These are phyloP conservation scores for Paramecium sonneborni DNA, from an alignment of 73 alveolate species.

Conservation along the genomic window DNA sequence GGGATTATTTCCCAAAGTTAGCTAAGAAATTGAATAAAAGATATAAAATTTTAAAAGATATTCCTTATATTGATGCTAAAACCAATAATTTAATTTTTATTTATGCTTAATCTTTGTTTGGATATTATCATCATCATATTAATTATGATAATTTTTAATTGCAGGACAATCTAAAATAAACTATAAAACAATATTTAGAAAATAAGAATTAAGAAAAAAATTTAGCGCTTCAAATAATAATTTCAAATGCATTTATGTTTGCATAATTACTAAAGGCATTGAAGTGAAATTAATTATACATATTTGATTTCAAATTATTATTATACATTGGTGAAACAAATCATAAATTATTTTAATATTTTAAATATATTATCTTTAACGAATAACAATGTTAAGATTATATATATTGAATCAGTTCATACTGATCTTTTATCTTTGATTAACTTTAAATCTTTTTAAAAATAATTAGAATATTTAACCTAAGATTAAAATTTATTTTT, in stretches of 20 bases:
- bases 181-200: background rate
- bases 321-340: too few species aligned
- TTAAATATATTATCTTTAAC: too few species aligned
- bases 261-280: background rate
- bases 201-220: background rate
- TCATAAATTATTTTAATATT: too few species aligned
- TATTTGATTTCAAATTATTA: background rate
- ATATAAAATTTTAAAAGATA: background rate
- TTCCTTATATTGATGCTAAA: background rate
- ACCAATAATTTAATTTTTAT: background rate
- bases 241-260: background rate
- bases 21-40: slow-evolving; percentile 34
- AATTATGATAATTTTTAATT: background rate
- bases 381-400: too few species aligned
- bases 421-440: too few species aligned
- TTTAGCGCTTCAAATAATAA: background rate
- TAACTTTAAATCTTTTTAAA: too few species aligned
- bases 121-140: slow-evolving; percentile 10
- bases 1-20: slow-evolving; percentile 23
- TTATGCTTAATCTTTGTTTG: slow-evolving; percentile 4
- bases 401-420: too few species aligned
- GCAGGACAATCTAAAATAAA: background rate
- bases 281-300: background rate
- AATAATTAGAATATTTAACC: too few species aligned
- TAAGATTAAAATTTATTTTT: too few species aligned